These are phyloP conservation scores for Graphilbum ipis-grandicollis DNA, from an alignment of 2,329 filamentous ascomycete genomes.

Conservation along the genomic window DNA sequence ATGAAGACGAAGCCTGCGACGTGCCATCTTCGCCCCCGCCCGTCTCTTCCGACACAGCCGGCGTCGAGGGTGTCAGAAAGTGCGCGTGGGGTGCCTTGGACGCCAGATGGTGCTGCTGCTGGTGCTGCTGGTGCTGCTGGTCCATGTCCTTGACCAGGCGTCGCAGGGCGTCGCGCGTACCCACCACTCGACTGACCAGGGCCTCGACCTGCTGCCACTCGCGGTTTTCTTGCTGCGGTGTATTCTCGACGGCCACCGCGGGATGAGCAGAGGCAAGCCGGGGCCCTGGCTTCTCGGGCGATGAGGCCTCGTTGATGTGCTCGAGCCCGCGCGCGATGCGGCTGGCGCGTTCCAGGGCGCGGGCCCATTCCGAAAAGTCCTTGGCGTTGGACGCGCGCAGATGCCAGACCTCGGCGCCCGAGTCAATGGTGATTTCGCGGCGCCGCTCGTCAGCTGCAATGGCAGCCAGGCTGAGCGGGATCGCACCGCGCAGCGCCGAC, in stretches of 20 bases:
- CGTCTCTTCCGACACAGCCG: constrained; percentile 26
- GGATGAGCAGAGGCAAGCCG: background rate
- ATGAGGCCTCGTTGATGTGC: constrained; percentile 1
- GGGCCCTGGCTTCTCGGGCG: background rate
- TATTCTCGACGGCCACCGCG: background rate
- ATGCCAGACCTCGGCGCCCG: constrained; percentile 94
- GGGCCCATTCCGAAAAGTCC: constrained; percentile 79
- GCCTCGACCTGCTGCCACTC: constrained; percentile 82
- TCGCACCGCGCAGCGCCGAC: constrained; percentile 77
- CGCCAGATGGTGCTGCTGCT: constrained; percentile 6
- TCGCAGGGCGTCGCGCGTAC: constrained; percentile 74
- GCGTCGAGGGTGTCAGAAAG: constrained; percentile 23
- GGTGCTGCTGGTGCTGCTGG: constrained; percentile 35
- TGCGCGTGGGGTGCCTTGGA: constrained; percentile 14
- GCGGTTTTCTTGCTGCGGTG: constrained; percentile 41
- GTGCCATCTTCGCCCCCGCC: constrained; percentile 40
- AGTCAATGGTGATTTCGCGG: constrained; percentile 90
- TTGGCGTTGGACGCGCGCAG: constrained; percentile 64
- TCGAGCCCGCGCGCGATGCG: constrained; percentile 41
- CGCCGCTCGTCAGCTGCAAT: constrained; percentile 78
- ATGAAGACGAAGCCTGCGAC: background rate
- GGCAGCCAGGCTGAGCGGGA: constrained; percentile 79
- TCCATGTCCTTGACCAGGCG: constrained; percentile 74
- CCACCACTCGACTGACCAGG: constrained; percentile 70
- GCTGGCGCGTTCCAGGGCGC: constrained; percentile 69